A percentile compares a stretch with the other conserved stretches of the same genome.
Conservation (phyloP, 2,329 filamentous ascomycete species). For the Alternaria postmessia region DNA sequence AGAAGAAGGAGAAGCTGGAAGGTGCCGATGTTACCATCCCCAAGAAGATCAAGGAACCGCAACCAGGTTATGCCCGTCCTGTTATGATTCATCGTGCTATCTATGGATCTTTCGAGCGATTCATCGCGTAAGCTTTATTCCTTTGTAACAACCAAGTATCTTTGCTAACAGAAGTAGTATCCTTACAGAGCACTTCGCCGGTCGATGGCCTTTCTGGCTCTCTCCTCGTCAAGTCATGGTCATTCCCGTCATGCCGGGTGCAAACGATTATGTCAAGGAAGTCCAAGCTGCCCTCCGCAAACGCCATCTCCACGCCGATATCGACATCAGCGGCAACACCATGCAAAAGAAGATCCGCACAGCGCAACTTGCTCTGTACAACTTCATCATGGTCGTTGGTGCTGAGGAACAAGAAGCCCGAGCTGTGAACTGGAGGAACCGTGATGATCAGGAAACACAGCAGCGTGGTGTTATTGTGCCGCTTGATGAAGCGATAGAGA, state of each 20-base stretch:
- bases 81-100: constrained; percentile 90
- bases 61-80: constrained; percentile 72
- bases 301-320: constrained; percentile 73
- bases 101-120: constrained; percentile 73
- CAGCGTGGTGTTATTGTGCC: constrained; percentile 69
- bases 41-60: constrained; percentile 39
- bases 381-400: constrained; percentile 79
- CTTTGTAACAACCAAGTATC: not conserved
- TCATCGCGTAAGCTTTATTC: constrained; percentile 62
- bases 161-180: constrained; percentile 56
- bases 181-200: constrained; percentile 82
- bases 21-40: constrained; percentile 25
- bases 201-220: constrained; percentile 91
- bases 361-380: constrained; percentile 81
- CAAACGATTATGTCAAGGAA: constrained; percentile 76
- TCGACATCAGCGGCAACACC: constrained; percentile 78
- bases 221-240: constrained; percentile 83
- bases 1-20: constrained; percentile 32
- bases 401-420: constrained; percentile 67
- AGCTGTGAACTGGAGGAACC: constrained; percentile 70
- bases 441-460: constrained; percentile 69
- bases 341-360: constrained; percentile 90
- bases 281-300: constrained; percentile 73
- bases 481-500: constrained; percentile 65
- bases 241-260: constrained; percentile 77